Percentiles rank a stretch among this genome's conserved stretches.
phyloP scores from a whole-genome alignment of 225 moss, liverwort and hornwort genomes.

The Sphagnum contortum region DNA sequence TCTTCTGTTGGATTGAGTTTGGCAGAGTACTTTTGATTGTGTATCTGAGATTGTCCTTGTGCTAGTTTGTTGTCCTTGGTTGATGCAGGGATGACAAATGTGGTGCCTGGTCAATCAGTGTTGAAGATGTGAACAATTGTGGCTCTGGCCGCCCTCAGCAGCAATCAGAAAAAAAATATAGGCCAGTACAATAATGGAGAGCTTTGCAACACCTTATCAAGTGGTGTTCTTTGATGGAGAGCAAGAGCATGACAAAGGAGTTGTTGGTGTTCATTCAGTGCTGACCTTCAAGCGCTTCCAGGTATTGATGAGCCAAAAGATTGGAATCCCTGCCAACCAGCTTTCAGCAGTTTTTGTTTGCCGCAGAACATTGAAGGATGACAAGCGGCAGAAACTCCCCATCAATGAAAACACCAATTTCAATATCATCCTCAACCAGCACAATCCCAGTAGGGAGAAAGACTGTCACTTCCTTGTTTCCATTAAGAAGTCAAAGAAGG shows the following conservation, averaged over 20 bases:
- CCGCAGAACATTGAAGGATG: constrained; percentile 90
- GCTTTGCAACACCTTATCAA: constrained; percentile 96
- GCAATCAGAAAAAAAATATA: constrained; percentile 3
- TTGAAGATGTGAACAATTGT: constrained; percentile 16
- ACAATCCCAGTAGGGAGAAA: constrained; percentile 95
- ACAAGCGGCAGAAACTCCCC: constrained; percentile 95
- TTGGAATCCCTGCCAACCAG: constrained; percentile 87
- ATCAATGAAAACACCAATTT: constrained; percentile 99
- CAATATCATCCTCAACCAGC: constrained; percentile 97
- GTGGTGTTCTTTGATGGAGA: constrained; percentile 94
- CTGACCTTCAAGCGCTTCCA: constrained; percentile 96
- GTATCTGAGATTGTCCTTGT: constrained; percentile 9
- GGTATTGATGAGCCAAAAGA: constrained; percentile 92
- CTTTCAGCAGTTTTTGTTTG: constrained; percentile 97
- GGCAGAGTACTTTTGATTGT: not conserved
- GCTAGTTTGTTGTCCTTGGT: constrained; percentile 16
- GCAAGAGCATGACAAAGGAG: constrained; percentile 94
- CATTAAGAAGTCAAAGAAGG: constrained; percentile 98
- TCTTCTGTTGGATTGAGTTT: too few species aligned
- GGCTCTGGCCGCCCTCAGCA: constrained; percentile 1
- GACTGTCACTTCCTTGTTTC: constrained; percentile 99
- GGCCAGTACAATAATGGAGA: constrained; percentile 63
- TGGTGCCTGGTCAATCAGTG: constrained; percentile 6
- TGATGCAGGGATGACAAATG: constrained; percentile 15
- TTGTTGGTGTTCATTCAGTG: constrained; percentile 94